Evolutionary conservation across 257 asterid genomes (phyloP).

Genomic region (Linderniella brevidens): DNA sequence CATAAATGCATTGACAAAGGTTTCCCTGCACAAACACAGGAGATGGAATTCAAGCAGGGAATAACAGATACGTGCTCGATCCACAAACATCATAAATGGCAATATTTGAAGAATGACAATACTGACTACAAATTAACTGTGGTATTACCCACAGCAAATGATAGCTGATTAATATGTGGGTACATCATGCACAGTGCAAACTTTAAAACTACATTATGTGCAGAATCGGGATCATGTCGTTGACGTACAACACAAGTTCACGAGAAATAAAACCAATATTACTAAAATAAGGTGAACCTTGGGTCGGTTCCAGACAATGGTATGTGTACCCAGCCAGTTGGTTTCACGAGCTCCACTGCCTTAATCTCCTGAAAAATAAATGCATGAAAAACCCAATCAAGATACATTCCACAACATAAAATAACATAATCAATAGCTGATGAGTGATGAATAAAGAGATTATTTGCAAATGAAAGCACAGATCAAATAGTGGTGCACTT

Average conservation of each 20-base stretch:
- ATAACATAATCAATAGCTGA: background rate
- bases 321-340: constrained; percentile 79
- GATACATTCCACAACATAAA: background rate
- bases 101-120: background rate
- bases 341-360: constrained; percentile 73
- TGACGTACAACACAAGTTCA: too few species aligned
- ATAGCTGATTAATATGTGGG: too few species aligned
- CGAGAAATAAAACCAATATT: background rate
- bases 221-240: too few species aligned
- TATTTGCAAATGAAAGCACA: too few species aligned
- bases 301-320: constrained; percentile 89
- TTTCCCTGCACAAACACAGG: constrained; percentile 6
- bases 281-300: constrained; percentile 32
- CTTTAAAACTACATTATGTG: too few species aligned
- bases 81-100: background rate
- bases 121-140: constrained; percentile 4
- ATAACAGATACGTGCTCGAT: background rate
- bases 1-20: constrained; percentile 68
- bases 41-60: background rate
- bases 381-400: constrained; percentile 7
- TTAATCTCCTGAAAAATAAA: constrained; percentile 55
- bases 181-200: too few species aligned
- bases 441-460: too few species aligned
- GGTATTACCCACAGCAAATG: too few species aligned
- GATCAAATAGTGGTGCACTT: too few species aligned